phyloP scores from a whole-genome alignment of 371 early-diverging fungal genomes.

The Rhizopus microsporus region DNA sequence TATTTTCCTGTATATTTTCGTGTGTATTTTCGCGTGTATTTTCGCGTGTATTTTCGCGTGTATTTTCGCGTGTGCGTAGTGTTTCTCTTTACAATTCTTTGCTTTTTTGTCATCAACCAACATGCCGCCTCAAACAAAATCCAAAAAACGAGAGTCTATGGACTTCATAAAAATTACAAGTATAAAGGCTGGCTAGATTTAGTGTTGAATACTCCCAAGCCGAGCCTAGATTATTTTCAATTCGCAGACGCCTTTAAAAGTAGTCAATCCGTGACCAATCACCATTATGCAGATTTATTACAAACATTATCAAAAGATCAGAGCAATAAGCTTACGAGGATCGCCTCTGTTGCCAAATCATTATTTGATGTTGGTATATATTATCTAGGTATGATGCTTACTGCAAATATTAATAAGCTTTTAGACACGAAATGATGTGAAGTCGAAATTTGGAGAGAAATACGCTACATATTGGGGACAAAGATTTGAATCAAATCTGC shows the following conservation, averaged over 20 bases:
- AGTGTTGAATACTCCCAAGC: constrained; percentile 5
- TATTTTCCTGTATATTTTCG: too few species aligned
- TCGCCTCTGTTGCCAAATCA: constrained; percentile 3
- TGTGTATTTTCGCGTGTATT: too few species aligned
- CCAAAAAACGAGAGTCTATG: constrained; percentile 3
- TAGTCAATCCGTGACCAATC: too few species aligned
- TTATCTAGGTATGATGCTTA: constrained; percentile 3
- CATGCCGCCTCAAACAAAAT: constrained; percentile 5
- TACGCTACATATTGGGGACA: constrained; percentile 3
- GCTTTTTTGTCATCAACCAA: not conserved
- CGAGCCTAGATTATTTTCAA: not conserved
- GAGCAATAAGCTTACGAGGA: constrained; percentile 9
- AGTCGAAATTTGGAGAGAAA: constrained; percentile 6
- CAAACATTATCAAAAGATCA: too few species aligned
- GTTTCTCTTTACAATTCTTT: not conserved
- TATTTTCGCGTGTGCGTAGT: too few species aligned
- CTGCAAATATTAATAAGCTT: constrained; percentile 8
- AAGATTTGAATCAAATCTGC: not conserved
- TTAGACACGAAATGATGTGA: constrained; percentile 3
- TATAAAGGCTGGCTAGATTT: constrained; percentile 11
- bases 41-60: too few species aligned
- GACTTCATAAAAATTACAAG: constrained; percentile 8
- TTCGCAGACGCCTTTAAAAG: too few species aligned
- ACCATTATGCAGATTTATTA: too few species aligned
- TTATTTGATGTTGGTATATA: constrained; percentile 9